Evolutionary conservation across 2,329 filamentous ascomycete genomes (phyloP).

Genomic region (Colletotrichum siamense): DNA sequence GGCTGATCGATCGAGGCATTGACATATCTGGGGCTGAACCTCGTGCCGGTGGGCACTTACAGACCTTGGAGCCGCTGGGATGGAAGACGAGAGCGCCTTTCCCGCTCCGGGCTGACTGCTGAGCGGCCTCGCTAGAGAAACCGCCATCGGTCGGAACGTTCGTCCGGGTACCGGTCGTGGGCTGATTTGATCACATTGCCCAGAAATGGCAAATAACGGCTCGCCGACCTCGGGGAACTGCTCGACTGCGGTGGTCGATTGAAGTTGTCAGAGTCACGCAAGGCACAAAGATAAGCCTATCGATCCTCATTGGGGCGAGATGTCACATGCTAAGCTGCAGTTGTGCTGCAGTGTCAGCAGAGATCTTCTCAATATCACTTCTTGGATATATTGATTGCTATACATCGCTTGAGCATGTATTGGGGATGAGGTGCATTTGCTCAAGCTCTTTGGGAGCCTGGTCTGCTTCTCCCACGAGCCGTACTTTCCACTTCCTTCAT

Average conservation of each 20-base stretch:
- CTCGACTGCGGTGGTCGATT: background rate
- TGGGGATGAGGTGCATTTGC: background rate
- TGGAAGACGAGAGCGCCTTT: background rate
- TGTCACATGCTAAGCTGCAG: background rate
- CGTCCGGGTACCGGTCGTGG: background rate
- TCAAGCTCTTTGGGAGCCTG: background rate
- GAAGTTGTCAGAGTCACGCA: background rate
- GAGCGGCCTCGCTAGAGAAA: background rate
- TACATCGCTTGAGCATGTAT: background rate
- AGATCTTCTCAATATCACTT: background rate
- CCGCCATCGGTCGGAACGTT: background rate
- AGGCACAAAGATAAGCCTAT: background rate
- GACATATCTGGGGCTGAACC: background rate
- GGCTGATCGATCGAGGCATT: background rate
- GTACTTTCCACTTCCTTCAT: background rate
- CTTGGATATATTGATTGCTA: background rate
- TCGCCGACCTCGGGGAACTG: background rate
- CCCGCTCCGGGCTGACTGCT: background rate
- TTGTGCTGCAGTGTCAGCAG: background rate
- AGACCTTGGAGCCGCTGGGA: background rate
- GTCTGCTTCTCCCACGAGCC: background rate
- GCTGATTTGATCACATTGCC: background rate
- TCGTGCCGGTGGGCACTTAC: background rate
- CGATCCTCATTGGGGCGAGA: background rate
- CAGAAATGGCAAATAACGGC: background rate